phyloP scores from a whole-genome alignment of 73 alveolate genomes.

The Symbiodinium pilosum region DNA sequence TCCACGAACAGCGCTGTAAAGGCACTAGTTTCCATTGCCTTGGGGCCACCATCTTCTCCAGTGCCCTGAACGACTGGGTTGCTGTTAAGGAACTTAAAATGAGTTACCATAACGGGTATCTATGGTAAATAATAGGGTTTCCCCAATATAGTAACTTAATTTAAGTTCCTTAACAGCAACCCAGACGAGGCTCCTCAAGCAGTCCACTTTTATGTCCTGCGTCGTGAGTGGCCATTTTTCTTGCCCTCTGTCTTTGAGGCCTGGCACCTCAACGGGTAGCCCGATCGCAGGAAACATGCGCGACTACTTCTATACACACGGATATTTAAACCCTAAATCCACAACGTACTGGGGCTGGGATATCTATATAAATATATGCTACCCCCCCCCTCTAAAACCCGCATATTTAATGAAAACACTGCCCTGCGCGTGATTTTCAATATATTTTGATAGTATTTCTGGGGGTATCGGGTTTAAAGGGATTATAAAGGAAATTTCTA shows the following conservation, averaged over 20 bases:
- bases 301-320: background rate
- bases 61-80: too few species aligned
- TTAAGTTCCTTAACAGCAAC: too few species aligned
- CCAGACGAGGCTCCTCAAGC: too few species aligned
- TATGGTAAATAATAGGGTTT: too few species aligned
- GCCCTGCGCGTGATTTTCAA: background rate
- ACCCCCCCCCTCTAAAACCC: background rate
- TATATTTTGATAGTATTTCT: background rate
- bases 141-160: too few species aligned
- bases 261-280: background rate
- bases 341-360: too few species aligned
- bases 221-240: background rate
- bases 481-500: background rate
- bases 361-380: background rate
- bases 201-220: too few species aligned
- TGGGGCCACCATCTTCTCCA: too few species aligned
- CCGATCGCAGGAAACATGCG: background rate
- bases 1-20: too few species aligned
- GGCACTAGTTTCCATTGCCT: too few species aligned
- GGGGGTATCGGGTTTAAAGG: background rate
- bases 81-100: too few species aligned
- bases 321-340: background rate
- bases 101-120: too few species aligned
- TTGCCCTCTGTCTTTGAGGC: background rate
- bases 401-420: background rate